Percentiles rank a stretch among this genome's conserved stretches.
phyloP scores from a whole-genome alignment of 768 basidiomycete species.

The Rhizopogon vinicolor region DNA sequence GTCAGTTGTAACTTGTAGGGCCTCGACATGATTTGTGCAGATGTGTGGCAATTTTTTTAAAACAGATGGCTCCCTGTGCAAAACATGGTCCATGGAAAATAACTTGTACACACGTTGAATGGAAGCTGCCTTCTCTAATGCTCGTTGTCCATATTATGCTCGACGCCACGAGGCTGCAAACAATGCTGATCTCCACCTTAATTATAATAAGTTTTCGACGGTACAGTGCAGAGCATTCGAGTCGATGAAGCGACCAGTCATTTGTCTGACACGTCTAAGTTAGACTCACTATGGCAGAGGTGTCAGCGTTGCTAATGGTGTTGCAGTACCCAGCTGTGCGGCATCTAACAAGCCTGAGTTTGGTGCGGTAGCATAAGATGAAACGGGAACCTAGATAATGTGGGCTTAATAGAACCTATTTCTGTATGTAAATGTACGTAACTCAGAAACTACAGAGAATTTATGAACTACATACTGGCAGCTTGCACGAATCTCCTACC shows the following conservation, averaged over 20 bases:
- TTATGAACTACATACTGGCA: too few relatives aligned
- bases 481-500: too few relatives aligned
- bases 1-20: conserved; percentile 45
- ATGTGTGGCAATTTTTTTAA: neutral
- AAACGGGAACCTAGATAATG: too few relatives aligned
- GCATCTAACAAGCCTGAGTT: too few relatives aligned
- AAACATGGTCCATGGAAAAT: neutral
- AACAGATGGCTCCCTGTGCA: neutral
- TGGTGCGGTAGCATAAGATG: too few relatives aligned
- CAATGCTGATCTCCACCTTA: conserved; percentile 47
- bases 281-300: conserved; percentile 1
- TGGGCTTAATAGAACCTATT: too few relatives aligned
- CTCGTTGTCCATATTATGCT: conserved; percentile 68
- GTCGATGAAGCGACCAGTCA: conserved; percentile 75
- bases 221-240: conserved; percentile 71
- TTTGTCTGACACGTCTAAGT: conserved; percentile 60
- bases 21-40: conserved; percentile 49
- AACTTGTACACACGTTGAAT: conserved; percentile 54
- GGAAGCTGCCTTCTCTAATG: conserved; percentile 62
- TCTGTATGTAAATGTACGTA: too few relatives aligned
- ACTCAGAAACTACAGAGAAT: too few relatives aligned
- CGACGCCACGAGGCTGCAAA: conserved; percentile 42
- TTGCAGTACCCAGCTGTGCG: conserved; percentile 59
- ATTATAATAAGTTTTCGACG: conserved; percentile 27
- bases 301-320: conserved; percentile 38